Evolutionary conservation across 1,284 basidiomycete genomes (phyloP).

Genomic region (Puccinia coronata): DNA sequence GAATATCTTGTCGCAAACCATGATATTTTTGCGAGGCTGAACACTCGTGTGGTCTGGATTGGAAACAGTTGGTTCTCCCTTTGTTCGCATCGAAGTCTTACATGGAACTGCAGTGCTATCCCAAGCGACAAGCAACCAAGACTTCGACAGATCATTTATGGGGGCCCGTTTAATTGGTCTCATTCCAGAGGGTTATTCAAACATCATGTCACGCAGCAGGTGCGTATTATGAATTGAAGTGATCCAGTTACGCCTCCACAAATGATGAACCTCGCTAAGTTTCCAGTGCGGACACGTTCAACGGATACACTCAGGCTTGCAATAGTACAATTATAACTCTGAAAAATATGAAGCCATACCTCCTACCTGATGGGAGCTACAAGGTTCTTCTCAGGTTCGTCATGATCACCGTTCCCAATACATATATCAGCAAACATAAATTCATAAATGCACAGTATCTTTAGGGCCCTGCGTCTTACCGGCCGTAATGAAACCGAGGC

Average conservation of each 20-base stretch:
- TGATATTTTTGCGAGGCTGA: no score
- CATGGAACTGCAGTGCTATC: neutral
- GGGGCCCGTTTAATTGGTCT: neutral
- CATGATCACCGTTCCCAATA: neutral
- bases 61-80: neutral
- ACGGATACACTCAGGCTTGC: neutral
- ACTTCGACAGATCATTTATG: neutral
- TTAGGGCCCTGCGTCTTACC: neutral
- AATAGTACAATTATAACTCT: neutral
- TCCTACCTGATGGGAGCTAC: neutral
- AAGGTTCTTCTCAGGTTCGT: constrained; percentile 4
- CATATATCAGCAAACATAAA: no score
- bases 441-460: neutral
- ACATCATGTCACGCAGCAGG: neutral
- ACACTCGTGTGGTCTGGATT: no score
- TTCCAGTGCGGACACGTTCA: no score
- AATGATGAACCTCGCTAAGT: no score
- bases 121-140: neutral
- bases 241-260: neutral
- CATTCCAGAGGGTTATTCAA: neutral
- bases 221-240: neutral
- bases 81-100: neutral
- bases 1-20: no score
- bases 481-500: no score
- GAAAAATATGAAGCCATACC: neutral